These are phyloP conservation scores for Xylaria sp. DNA, from an alignment of 2,329 filamentous ascomycete genomes.

Conservation along the genomic window DNA sequence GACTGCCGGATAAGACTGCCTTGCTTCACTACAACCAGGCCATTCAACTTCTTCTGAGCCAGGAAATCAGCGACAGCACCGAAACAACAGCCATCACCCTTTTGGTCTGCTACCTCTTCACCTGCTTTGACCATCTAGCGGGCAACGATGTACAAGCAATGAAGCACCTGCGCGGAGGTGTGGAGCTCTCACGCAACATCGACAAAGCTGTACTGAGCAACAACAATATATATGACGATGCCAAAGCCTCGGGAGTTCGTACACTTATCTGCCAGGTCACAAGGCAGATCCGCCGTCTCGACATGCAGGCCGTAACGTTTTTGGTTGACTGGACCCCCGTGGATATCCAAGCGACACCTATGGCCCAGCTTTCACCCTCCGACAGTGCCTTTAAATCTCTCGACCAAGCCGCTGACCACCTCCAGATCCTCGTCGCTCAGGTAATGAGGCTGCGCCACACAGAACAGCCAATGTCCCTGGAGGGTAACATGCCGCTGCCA, in stretches of 20 bases:
- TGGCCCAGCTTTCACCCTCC: slow-evolving; percentile 29
- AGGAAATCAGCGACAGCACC: slow-evolving; percentile 36
- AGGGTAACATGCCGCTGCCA: slow-evolving; percentile 21
- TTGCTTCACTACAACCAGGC: slow-evolving; percentile 47
- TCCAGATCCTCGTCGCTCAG: slow-evolving; percentile 46
- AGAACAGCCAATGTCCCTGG: slow-evolving; percentile 38
- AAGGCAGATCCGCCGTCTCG: slow-evolving; percentile 51
- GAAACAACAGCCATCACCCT: slow-evolving; percentile 49
- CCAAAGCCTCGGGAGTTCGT: slow-evolving; percentile 33
- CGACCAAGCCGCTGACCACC: slow-evolving; percentile 48
- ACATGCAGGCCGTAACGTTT: slow-evolving; percentile 51
- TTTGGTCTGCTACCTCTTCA: slow-evolving; percentile 54
- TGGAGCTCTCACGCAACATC: slow-evolving; percentile 46
- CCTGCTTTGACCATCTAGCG: slow-evolving; percentile 51
- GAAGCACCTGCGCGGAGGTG: slow-evolving; percentile 51
- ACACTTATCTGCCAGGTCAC: slow-evolving; percentile 47
- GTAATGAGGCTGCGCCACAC: slow-evolving; percentile 47
- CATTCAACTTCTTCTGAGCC: slow-evolving; percentile 47
- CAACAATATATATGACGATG: slow-evolving; percentile 26
- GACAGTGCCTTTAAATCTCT: slow-evolving; percentile 44
- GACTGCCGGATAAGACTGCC: slow-evolving; percentile 38
- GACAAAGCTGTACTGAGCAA: slow-evolving; percentile 29
- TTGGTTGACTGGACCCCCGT: slow-evolving; percentile 50
- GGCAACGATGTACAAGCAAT: slow-evolving; percentile 50
- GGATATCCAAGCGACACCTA: slow-evolving; percentile 41